Evolutionary conservation across 495 filamentous ascomycete genomes (phyloP).

Genomic region (Lasiosphaeria ovina): DNA sequence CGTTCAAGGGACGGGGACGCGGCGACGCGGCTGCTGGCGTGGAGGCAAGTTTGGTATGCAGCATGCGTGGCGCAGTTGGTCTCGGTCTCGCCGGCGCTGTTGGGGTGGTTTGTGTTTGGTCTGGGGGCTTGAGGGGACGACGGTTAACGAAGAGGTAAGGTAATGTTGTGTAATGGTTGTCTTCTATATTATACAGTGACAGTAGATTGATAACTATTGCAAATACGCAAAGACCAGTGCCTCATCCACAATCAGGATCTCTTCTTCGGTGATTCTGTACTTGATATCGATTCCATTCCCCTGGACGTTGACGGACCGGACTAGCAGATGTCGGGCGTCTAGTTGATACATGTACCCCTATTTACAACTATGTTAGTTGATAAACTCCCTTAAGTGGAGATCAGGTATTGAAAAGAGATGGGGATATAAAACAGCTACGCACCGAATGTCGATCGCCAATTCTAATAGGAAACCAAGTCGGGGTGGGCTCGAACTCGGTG

Average conservation of each 20-base stretch:
- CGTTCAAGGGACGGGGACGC: slow-evolving; percentile 1
- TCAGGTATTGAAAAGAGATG: too few species aligned
- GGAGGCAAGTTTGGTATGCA: background rate
- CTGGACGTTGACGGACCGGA: slow-evolving; percentile 4
- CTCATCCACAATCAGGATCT: background rate
- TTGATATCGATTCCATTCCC: background rate
- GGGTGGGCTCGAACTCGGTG: background rate
- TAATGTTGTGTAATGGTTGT: too few species aligned
- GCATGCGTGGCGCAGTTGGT: slow-evolving; percentile 6
- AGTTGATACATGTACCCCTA: slow-evolving; percentile 9
- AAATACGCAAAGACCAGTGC: background rate
- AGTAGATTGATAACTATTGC: too few species aligned
- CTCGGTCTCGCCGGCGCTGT: background rate
- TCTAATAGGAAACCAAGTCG: background rate
- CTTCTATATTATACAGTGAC: too few species aligned
- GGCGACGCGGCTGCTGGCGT: background rate
- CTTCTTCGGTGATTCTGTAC: slow-evolving; percentile 7
- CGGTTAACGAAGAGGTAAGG: too few species aligned
- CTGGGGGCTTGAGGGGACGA: background rate
- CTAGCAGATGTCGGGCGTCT: background rate
- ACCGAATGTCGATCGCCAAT: background rate
- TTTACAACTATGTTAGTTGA: background rate
- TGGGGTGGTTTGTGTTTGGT: background rate
- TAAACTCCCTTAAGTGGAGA: background rate
- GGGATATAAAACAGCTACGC: background rate